phyloP scores from a whole-genome alignment of 2,329 filamentous ascomycete species.

The Ceratocystiopsis brevicomis region DNA sequence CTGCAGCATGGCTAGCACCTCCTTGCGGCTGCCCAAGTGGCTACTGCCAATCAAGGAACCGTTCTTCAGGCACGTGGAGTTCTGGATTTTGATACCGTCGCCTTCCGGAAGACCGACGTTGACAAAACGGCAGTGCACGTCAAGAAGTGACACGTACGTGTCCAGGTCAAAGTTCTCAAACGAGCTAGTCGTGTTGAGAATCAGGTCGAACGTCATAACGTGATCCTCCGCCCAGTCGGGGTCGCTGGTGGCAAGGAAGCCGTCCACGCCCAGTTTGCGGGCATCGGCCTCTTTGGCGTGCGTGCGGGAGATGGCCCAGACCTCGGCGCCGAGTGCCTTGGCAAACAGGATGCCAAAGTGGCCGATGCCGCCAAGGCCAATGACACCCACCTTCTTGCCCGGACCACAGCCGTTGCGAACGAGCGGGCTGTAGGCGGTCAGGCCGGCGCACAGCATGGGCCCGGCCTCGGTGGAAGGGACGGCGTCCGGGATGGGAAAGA shows the following conservation, averaged over 20 bases:
- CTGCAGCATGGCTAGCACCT: conserved; percentile 55
- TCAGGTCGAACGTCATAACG: conserved; percentile 51
- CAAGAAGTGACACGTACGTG: conserved; percentile 60
- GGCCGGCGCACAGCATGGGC: conserved; percentile 69
- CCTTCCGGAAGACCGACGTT: conserved; percentile 66
- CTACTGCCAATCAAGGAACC: conserved; percentile 54
- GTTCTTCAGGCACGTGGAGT: conserved; percentile 57
- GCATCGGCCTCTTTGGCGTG: conserved; percentile 42
- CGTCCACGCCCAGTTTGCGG: conserved; percentile 38
- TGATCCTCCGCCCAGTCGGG: conserved; percentile 38
- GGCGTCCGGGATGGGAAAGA: conserved; percentile 57
- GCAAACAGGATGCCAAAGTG: conserved; percentile 54
- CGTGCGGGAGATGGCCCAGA: conserved; percentile 41
- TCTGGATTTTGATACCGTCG: conserved; percentile 49
- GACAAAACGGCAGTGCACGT: conserved; percentile 66
- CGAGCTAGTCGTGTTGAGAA: conserved; percentile 55
- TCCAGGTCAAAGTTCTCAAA: conserved; percentile 48
- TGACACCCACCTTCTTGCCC: conserved; percentile 60
- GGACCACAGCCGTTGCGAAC: conserved; percentile 57
- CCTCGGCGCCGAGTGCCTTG: conserved; percentile 44
- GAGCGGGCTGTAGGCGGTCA: conserved; percentile 64
- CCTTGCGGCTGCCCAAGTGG: conserved; percentile 50
- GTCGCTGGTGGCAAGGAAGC: conserved; percentile 38
- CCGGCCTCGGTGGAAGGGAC: conserved; percentile 45
- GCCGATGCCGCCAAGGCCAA: conserved; percentile 54